Evolutionary conservation across 345 rosid species (phyloP).

Genomic region (Dipteronia dyeriana): DNA sequence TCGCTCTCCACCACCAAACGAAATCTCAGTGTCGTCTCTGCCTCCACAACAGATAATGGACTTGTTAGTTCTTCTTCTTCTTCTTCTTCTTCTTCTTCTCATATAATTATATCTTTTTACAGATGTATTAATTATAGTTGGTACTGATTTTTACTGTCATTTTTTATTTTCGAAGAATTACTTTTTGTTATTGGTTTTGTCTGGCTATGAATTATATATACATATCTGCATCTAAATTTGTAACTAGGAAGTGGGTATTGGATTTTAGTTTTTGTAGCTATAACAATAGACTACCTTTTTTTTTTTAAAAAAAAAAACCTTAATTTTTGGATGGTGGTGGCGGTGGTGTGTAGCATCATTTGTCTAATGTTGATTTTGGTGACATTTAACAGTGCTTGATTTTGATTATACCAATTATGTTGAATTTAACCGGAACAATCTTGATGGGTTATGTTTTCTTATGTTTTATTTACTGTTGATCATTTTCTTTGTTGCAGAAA

Average conservation of each 20-base stretch:
- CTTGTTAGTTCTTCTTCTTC: constrained; percentile 12
- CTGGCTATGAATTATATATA: no score
- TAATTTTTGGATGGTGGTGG: background rate
- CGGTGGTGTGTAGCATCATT: background rate
- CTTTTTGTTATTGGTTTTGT: no score
- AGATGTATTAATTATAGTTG: background rate
- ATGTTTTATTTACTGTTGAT: background rate
- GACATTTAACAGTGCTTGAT: background rate
- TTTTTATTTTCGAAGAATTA: no score
- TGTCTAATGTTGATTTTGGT: background rate
- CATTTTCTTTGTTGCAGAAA: constrained; percentile 33
- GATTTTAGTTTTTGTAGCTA: no score
- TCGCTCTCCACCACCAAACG: constrained; percentile 12
- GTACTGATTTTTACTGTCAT: no score
- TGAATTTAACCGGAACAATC: background rate
- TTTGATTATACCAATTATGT: background rate
- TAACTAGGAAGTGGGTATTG: no score
- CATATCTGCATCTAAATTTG: no score
- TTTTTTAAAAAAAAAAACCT: no score
- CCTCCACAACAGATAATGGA: constrained; percentile 31
- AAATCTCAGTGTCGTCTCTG: constrained; percentile 28
- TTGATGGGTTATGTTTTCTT: background rate
- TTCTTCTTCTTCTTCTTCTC: constrained; percentile 23
- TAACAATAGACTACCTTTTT: no score
- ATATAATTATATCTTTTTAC: constrained; percentile 28